Conservation (phyloP, 768 basidiomycete genomes). For the Lactarius vividus region DNA sequence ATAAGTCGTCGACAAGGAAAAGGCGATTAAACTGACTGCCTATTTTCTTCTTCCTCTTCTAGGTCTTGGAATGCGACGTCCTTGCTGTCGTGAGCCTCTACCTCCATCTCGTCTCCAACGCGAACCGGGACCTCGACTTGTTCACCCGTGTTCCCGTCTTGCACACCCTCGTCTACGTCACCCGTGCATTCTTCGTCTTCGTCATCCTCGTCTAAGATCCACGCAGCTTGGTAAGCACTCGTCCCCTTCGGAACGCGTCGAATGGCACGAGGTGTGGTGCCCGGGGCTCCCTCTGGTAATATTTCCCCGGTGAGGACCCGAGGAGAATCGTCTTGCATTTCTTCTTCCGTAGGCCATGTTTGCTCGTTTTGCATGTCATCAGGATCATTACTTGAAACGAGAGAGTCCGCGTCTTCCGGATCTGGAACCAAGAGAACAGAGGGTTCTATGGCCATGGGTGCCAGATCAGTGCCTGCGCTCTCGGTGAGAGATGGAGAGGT, state of each 20-base stretch:
- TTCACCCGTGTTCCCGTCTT: constrained; percentile 50
- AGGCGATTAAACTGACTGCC: constrained; percentile 59
- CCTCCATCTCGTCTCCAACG: constrained; percentile 54
- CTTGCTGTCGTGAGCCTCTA: constrained; percentile 40
- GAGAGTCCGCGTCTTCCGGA: constrained; percentile 69
- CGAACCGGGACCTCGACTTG: constrained; percentile 53
- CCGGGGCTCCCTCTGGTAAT: constrained; percentile 62
- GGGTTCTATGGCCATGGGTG: constrained; percentile 68
- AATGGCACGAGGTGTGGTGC: constrained; percentile 78
- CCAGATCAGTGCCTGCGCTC: constrained; percentile 37
- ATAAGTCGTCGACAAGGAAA: constrained; percentile 5
- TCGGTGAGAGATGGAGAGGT: constrained; percentile 56
- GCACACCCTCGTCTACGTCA: constrained; percentile 35
- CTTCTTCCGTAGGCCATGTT: constrained; percentile 98
- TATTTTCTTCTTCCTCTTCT: constrained; percentile 79
- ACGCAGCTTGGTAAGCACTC: constrained; percentile 95
- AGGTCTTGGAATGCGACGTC: constrained; percentile 70
- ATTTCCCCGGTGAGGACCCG: constrained; percentile 31
- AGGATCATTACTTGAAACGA: constrained; percentile 83
- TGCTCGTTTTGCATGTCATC: constrained; percentile 93
- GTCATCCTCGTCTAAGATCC: constrained; percentile 83
- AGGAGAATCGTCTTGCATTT: constrained; percentile 56
- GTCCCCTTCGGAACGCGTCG: constrained; percentile 90
- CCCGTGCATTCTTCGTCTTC: constrained; percentile 39
- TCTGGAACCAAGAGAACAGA: constrained; percentile 62